Evolutionary conservation across 306 rosid species (phyloP).

Genomic region (Cucumis cinereus): DNA sequence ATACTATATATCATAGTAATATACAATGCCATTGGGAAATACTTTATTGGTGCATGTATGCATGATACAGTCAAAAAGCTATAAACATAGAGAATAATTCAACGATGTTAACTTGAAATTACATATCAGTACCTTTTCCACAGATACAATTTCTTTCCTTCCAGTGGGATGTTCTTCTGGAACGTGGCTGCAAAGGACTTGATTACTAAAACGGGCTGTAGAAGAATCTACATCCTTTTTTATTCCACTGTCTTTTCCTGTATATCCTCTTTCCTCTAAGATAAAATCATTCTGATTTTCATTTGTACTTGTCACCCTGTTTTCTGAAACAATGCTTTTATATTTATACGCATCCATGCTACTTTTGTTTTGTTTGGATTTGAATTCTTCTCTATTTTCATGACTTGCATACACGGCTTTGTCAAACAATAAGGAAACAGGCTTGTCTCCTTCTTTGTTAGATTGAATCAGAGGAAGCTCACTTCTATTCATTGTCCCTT

Average conservation of each 20-base stretch:
- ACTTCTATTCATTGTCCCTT: constrained; percentile 8
- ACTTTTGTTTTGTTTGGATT: constrained; percentile 8
- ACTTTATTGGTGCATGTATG: background rate
- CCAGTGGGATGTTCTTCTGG: constrained; percentile 16
- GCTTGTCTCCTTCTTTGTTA: constrained; percentile 15
- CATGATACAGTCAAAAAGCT: background rate
- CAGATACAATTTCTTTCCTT: constrained; percentile 12
- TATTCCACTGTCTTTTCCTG: background rate
- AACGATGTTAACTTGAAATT: background rate
- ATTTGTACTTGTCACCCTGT: constrained; percentile 8
- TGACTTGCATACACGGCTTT: constrained; percentile 9
- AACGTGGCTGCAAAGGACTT: constrained; percentile 11
- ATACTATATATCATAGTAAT: background rate
- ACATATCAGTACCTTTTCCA: constrained; percentile 27
- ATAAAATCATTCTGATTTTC: constrained; percentile 7
- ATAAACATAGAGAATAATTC: background rate
- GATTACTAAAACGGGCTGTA: constrained; percentile 14
- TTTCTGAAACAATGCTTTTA: constrained; percentile 12
- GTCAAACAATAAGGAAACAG: constrained; percentile 12
- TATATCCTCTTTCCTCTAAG: constrained; percentile 6
- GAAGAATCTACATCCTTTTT: constrained; percentile 6
- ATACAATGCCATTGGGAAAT: background rate
- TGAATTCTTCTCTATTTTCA: constrained; percentile 17
- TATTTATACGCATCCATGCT: constrained; percentile 10
- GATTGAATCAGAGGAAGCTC: constrained; percentile 12